Conservation (phyloP, 176 grass and related monocot genomes). For the Ananas comosus region DNA sequence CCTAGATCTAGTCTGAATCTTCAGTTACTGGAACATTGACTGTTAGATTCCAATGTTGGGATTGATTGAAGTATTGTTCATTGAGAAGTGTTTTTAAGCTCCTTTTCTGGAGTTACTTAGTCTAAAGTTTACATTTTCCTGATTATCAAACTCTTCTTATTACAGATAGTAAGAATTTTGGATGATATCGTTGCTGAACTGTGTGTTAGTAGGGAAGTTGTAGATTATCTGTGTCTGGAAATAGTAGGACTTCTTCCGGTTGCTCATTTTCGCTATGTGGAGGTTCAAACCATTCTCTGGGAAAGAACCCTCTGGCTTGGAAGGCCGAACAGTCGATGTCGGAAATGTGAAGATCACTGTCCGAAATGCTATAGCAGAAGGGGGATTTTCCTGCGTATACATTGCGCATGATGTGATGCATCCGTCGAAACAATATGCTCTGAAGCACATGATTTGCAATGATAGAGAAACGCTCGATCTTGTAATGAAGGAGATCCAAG, state of each 20-base stretch:
- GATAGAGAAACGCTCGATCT: constrained; percentile 57
- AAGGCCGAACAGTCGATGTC: constrained; percentile 62
- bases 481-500: constrained; percentile 69
- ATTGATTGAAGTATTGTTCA: too few species aligned
- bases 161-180: too few species aligned
- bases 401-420: constrained; percentile 35
- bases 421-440: constrained; percentile 50
- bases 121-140: too few species aligned
- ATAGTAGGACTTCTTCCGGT: constrained; percentile 9
- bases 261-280: constrained; percentile 44
- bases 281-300: constrained; percentile 64
- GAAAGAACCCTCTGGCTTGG: constrained; percentile 47
- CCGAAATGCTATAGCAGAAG: constrained; percentile 61
- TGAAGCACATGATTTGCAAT: constrained; percentile 83
- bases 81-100: too few species aligned
- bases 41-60: too few species aligned
- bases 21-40: too few species aligned
- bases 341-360: constrained; percentile 53
- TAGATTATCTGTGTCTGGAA: neutral
- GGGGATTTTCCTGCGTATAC: constrained; percentile 83
- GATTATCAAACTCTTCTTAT: too few species aligned
- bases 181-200: too few species aligned
- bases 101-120: too few species aligned
- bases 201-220: too few species aligned
- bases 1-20: too few species aligned